A percentile compares a stretch with the other conserved stretches of the same genome.
phyloP scores from a whole-genome alignment of 1,139 yeast genomes.

The Suhomyces wounanorum region DNA sequence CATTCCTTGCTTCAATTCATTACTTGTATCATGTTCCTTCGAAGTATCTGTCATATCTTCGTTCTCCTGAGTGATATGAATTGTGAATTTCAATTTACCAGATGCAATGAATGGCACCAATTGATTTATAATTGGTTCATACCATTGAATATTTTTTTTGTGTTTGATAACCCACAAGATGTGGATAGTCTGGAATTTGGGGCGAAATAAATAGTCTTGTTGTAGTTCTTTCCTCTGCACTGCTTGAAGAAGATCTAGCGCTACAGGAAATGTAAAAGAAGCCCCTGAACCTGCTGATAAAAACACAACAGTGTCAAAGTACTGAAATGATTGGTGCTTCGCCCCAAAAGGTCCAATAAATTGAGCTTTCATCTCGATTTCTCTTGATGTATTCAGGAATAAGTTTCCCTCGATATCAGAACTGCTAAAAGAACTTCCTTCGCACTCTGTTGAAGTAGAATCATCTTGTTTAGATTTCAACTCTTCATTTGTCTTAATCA shows the following conservation, averaged over 20 bases:
- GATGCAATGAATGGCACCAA: constrained; percentile 25
- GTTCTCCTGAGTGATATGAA: constrained; percentile 26
- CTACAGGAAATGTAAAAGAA: constrained; percentile 48
- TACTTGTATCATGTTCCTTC: too few relatives aligned
- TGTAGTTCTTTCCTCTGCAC: constrained; percentile 25
- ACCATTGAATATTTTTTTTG: constrained; percentile 37
- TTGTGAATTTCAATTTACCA: constrained; percentile 28
- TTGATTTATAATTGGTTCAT: constrained; percentile 33
- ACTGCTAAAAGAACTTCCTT: background rate
- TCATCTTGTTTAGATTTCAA: constrained; percentile 3
- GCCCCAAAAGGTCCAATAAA: constrained; percentile 52
- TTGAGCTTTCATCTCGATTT: constrained; percentile 29
- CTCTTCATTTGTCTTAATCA: constrained; percentile 23
- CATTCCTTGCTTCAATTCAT: background rate
- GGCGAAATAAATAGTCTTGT: constrained; percentile 38
- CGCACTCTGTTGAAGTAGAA: background rate
- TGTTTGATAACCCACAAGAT: constrained; percentile 40
- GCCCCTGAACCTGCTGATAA: constrained; percentile 51
- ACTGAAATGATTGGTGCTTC: constrained; percentile 39
- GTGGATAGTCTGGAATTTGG: constrained; percentile 27
- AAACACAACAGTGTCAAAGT: constrained; percentile 44
- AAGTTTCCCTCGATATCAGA: constrained; percentile 3
- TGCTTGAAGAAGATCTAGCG: constrained; percentile 37
- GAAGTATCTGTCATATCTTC: background rate
- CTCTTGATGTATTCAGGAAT: background rate